Conservation (phyloP, 306 rosid genomes). For the Pachyrhizus erosus region DNA sequence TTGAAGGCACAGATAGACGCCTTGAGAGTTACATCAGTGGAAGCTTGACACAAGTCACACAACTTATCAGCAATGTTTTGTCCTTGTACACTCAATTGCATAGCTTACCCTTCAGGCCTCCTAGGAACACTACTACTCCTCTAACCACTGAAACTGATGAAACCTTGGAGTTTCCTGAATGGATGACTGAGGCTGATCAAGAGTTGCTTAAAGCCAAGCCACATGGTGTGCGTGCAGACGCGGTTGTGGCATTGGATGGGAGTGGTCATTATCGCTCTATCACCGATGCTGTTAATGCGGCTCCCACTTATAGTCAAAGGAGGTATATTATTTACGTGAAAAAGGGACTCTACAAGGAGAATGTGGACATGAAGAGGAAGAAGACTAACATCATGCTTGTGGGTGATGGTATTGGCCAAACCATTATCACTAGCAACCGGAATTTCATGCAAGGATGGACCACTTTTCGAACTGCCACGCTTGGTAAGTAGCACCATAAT, state of each 20-base stretch:
- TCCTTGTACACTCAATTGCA: conserved; percentile 76
- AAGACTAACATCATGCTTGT: conserved; percentile 84
- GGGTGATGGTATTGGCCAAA: conserved; percentile 87
- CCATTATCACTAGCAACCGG: conserved; percentile 70
- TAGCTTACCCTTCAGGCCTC: conserved; percentile 62
- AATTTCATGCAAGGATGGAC: conserved; percentile 99
- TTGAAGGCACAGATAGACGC: conserved; percentile 86
- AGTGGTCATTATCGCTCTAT: conserved; percentile 74
- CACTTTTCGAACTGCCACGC: conserved; percentile 90
- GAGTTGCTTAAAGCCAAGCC: conserved; percentile 59
- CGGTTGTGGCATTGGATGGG: conserved; percentile 84
- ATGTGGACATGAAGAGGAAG: conserved; percentile 81
- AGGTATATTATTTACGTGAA: conserved; percentile 77
- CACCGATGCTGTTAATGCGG: conserved; percentile 76
- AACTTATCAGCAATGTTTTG: conserved; percentile 81
- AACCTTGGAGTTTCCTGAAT: conserved; percentile 56
- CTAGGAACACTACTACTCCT: conserved; percentile 37
- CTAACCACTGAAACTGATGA: no score
- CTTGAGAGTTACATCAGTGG: conserved; percentile 74
- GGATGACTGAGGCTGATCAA: conserved; percentile 75
- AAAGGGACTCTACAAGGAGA: conserved; percentile 79
- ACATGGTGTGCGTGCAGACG: conserved; percentile 52
- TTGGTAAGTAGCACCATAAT: conserved; percentile 71
- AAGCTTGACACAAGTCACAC: conserved; percentile 82
- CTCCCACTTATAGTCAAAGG: conserved; percentile 65